These are phyloP conservation scores for Tulasnella sp. DNA, from an alignment of 768 basidiomycete species.

Conservation along the genomic window DNA sequence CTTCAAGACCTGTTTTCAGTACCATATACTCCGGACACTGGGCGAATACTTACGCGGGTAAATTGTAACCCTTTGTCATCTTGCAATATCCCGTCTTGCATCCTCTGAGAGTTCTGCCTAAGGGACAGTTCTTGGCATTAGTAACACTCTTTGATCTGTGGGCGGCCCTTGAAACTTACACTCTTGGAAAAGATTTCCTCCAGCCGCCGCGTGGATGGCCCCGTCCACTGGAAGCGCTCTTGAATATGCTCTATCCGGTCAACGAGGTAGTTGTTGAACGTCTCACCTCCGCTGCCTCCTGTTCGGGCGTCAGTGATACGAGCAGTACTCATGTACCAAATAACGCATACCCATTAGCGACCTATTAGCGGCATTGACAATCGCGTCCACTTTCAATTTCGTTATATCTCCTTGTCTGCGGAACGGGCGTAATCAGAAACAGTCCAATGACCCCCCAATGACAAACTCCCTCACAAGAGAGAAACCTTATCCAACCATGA, in stretches of 20 bases:
- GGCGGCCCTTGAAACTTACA: constrained; percentile 34
- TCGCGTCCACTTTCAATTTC: constrained; percentile 49
- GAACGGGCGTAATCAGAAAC: constrained; percentile 1
- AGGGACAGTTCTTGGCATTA: not conserved
- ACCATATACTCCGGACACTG: not conserved
- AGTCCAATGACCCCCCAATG: not conserved
- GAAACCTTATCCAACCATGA: constrained; percentile 1
- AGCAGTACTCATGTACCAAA: not conserved
- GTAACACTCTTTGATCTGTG: not conserved
- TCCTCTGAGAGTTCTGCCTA: constrained; percentile 53
- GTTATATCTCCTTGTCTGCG: constrained; percentile 71
- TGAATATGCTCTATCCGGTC: not conserved
- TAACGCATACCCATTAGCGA: constrained; percentile 45
- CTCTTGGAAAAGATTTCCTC: constrained; percentile 49
- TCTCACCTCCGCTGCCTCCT: constrained; percentile 69
- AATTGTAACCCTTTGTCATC: constrained; percentile 61
- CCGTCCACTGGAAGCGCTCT: constrained; percentile 48
- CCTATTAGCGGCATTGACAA: constrained; percentile 75
- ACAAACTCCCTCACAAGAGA: not conserved
- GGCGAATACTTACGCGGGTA: constrained; percentile 51
- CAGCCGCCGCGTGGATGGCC: constrained; percentile 68
- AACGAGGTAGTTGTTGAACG: not conserved
- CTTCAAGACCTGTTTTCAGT: constrained; percentile 29
- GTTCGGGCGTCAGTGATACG: not conserved
- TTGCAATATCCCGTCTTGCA: constrained; percentile 64